A percentile compares a stretch with the other conserved stretches of the same genome.
phyloP scores from a whole-genome alignment of 2,329 filamentous ascomycete species.

The Kalaharituber pfeilii region DNA sequence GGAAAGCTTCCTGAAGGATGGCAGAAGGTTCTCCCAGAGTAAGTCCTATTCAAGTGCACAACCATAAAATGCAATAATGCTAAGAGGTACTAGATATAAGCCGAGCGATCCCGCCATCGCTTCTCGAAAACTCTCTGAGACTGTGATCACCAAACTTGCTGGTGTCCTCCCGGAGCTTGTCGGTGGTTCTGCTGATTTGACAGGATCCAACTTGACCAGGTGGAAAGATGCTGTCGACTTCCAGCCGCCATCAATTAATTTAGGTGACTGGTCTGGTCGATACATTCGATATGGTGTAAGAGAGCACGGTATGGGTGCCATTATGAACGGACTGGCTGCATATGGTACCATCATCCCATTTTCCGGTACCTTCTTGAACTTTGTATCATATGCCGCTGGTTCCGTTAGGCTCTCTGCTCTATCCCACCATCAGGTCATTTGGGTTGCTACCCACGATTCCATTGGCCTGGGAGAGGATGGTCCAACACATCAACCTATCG shows the following conservation, averaged over 20 bases:
- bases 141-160: slow-evolving; percentile 76
- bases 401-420: slow-evolving; percentile 86
- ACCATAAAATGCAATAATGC: background rate
- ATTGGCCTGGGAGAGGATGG: slow-evolving; percentile 98
- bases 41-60: background rate
- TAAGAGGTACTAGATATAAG: slow-evolving; percentile 42
- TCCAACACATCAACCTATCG: slow-evolving; percentile 96
- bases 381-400: slow-evolving; percentile 93
- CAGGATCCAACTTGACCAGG: slow-evolving; percentile 93
- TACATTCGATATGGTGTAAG: slow-evolving; percentile 88
- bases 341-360: slow-evolving; percentile 82
- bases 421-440: slow-evolving; percentile 78
- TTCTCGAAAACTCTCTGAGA: slow-evolving; percentile 91
- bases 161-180: slow-evolving; percentile 70
- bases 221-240: slow-evolving; percentile 97
- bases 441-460: slow-evolving; percentile 84
- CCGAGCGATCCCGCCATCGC: slow-evolving; percentile 68
- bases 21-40: slow-evolving; percentile 76
- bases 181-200: slow-evolving; percentile 93
- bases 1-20: slow-evolving; percentile 85
- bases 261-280: slow-evolving; percentile 79
- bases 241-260: slow-evolving; percentile 70
- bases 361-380: slow-evolving; percentile 96
- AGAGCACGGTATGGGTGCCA: slow-evolving; percentile 81
- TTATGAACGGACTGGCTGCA: slow-evolving; percentile 86